Percentiles rank a stretch among this genome's conserved stretches.
Conservation (phyloP, 306 rosid genomes). For the Luffa acutangula region DNA sequence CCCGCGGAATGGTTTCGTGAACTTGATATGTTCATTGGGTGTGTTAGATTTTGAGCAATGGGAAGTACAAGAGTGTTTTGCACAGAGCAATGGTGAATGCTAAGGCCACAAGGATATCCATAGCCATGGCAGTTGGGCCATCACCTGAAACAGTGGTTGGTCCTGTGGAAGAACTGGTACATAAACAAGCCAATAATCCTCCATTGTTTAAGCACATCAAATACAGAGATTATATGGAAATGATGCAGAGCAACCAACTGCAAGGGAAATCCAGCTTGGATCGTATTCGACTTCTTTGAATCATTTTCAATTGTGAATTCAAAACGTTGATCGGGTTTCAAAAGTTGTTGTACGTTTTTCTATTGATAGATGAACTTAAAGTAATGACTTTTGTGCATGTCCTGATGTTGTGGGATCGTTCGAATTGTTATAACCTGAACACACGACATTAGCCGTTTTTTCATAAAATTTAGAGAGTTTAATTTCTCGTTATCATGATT, state of each 20-base stretch:
- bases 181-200: conserved; percentile 2
- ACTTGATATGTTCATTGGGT: neutral
- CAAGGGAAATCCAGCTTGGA: conserved; percentile 30
- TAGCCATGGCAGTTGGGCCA: conserved; percentile 46
- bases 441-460: no score
- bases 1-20: no score
- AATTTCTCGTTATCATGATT: no score
- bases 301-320: no score
- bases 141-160: conserved; percentile 16
- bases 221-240: conserved; percentile 30
- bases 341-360: no score
- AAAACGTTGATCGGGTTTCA: no score
- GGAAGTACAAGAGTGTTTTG: conserved; percentile 49
- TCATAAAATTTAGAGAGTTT: no score
- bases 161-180: conserved; percentile 25
- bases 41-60: conserved; percentile 39
- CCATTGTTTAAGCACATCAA: conserved; percentile 21
- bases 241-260: conserved; percentile 27
- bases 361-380: no score
- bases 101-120: conserved; percentile 30
- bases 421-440: no score
- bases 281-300: conserved; percentile 20
- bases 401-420: no score
- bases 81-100: conserved; percentile 46
- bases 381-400: no score